A percentile compares a stretch with the other conserved stretches of the same genome.
Evolutionary conservation across 2,329 filamentous ascomycete species (phyloP).

Genomic region (Harringtonia lauricola): DNA sequence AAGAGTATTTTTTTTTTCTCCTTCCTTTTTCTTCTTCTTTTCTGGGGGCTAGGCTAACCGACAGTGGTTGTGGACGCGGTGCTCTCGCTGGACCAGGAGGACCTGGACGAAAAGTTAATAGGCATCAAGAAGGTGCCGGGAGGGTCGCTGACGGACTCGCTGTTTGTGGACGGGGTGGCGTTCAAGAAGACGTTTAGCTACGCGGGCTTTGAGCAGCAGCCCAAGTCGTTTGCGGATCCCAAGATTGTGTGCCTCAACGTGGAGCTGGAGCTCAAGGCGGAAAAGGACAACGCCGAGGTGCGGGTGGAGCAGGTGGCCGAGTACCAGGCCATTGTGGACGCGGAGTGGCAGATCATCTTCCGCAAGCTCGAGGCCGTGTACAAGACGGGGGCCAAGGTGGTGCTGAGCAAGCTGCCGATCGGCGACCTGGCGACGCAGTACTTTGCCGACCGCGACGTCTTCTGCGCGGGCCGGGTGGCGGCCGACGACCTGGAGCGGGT

Average conservation of each 20-base stretch:
- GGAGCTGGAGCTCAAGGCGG: constrained; percentile 94
- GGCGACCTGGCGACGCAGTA: constrained; percentile 95
- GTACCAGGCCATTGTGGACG: constrained; percentile 98
- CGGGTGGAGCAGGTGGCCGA: constrained; percentile 96
- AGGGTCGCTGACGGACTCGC: constrained; percentile 87
- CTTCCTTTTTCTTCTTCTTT: background rate
- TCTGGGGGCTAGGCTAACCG: constrained; percentile 21
- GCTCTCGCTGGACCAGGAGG: constrained; percentile 87
- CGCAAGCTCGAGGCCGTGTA: constrained; percentile 95
- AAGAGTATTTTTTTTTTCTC: constrained; percentile 54
- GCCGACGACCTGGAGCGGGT: constrained; percentile 93
- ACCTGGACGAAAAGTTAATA: constrained; percentile 95
- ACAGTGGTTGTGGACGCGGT: constrained; percentile 93
- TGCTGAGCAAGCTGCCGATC: constrained; percentile 93
- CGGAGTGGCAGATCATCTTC: constrained; percentile 99
- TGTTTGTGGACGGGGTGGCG: constrained; percentile 94
- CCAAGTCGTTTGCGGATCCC: constrained; percentile 86
- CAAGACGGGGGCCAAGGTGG: constrained; percentile 92
- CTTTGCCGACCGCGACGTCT: constrained; percentile 95
- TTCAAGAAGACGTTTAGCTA: constrained; percentile 99
- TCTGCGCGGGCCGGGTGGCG: constrained; percentile 90
- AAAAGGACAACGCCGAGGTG: constrained; percentile 98
- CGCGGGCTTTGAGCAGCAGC: constrained; percentile 97
- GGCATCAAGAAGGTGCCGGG: constrained; percentile 97
- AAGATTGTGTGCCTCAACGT: constrained; percentile 98